Evolutionary conservation across 2,329 filamentous ascomycete genomes (phyloP).

Genomic region (Cladophialophora exuberans): DNA sequence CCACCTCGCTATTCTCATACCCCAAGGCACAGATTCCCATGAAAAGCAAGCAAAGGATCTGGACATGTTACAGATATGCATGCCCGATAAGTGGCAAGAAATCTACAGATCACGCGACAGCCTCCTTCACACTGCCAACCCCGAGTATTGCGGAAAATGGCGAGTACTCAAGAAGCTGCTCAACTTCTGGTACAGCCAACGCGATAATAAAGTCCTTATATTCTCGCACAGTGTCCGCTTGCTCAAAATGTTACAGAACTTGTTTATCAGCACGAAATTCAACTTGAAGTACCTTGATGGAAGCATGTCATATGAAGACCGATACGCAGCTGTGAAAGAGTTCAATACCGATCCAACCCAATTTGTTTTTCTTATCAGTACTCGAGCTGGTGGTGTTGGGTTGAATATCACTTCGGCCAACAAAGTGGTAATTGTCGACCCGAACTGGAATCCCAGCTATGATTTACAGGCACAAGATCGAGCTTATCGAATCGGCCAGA

Average conservation of each 20-base stretch:
- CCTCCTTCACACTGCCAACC: conserved; percentile 78
- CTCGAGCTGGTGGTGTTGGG: conserved; percentile 88
- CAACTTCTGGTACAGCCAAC: conserved; percentile 84
- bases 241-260: conserved; percentile 77
- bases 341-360: conserved; percentile 87
- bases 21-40: conserved; percentile 62
- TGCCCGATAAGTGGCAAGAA: conserved; percentile 74
- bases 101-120: conserved; percentile 76
- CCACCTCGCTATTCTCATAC: conserved; percentile 87
- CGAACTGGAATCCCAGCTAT: conserved; percentile 95
- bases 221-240: conserved; percentile 92
- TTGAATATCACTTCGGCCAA: conserved; percentile 97
- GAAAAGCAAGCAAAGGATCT: conserved; percentile 81
- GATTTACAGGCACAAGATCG: conserved; percentile 96
- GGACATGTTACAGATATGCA: conserved; percentile 70
- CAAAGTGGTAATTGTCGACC: conserved; percentile 96
- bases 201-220: conserved; percentile 85
- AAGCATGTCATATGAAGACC: conserved; percentile 78
- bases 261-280: conserved; percentile 88
- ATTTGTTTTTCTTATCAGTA: conserved; percentile 96
- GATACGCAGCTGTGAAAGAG: conserved; percentile 78
- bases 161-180: conserved; percentile 84
- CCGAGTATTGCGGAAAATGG: conserved; percentile 97
- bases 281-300: conserved; percentile 91
- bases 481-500: conserved; percentile 93